phyloP scores from a whole-genome alignment of 2,329 filamentous ascomycete genomes.

The Lachnum nothofagi region DNA sequence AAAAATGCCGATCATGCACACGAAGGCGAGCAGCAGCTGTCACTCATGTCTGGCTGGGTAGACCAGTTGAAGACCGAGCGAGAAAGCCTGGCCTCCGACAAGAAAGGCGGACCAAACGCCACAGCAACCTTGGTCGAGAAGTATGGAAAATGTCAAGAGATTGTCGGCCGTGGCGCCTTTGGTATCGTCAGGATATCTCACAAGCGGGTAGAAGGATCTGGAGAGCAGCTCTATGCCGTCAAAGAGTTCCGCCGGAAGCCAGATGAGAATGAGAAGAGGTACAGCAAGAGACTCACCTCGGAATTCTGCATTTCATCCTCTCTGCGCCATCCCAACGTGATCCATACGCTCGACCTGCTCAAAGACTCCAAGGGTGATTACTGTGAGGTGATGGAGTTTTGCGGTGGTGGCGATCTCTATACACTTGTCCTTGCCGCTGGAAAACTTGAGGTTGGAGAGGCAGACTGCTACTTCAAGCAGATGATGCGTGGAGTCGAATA shows the following conservation, averaged over 20 bases:
- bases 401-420: constrained; percentile 91
- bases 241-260: constrained; percentile 95
- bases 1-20: constrained; percentile 59
- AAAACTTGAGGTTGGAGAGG: constrained; percentile 86
- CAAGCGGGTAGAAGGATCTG: constrained; percentile 78
- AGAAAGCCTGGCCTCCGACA: constrained; percentile 68
- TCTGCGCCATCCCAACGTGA: constrained; percentile 93
- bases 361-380: constrained; percentile 96
- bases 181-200: constrained; percentile 96
- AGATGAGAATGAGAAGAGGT: constrained; percentile 93
- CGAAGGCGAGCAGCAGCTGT: constrained; percentile 72
- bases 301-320: constrained; percentile 99
- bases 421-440: constrained; percentile 85
- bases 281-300: constrained; percentile 92
- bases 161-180: constrained; percentile 92
- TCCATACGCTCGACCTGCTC: constrained; percentile 91
- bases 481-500: constrained; percentile 99
- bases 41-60: constrained; percentile 92
- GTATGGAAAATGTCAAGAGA: constrained; percentile 96
- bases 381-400: constrained; percentile 99
- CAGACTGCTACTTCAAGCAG: constrained; percentile 98
- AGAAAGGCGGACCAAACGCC: constrained; percentile 68
- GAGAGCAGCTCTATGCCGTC: constrained; percentile 90
- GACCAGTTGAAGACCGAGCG: constrained; percentile 87
- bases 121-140: constrained; percentile 84